These are phyloP conservation scores for Fonsecaea pugnacius DNA, from an alignment of 2,329 filamentous ascomycete genomes.

Conservation along the genomic window DNA sequence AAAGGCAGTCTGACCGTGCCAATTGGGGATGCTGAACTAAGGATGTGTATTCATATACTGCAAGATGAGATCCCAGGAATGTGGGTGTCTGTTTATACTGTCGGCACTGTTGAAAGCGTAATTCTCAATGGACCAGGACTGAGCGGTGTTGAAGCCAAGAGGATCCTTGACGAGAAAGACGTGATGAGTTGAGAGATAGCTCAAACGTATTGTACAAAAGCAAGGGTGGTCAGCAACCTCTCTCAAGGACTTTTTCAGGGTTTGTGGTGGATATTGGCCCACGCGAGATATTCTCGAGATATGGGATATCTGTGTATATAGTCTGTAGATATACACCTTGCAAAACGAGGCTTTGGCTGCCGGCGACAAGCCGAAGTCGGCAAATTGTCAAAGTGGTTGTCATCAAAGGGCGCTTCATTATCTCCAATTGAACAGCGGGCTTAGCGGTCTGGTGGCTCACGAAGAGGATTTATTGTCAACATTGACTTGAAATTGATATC, in stretches of 20 bases:
- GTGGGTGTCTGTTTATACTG: constrained; percentile 54
- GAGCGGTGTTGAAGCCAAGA: constrained; percentile 33
- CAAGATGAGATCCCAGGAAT: constrained; percentile 53
- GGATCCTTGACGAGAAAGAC: constrained; percentile 16
- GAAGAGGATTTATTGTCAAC: no score
- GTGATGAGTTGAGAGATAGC: not conserved
- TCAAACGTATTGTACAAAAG: not conserved
- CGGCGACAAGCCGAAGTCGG: not conserved
- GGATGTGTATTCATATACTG: constrained; percentile 54
- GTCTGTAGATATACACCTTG: not conserved
- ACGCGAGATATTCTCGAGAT: not conserved
- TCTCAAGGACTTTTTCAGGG: not conserved
- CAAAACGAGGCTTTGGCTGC: not conserved
- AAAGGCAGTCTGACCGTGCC: constrained; percentile 66
- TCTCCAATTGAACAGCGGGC: not conserved
- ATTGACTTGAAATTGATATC: no score
- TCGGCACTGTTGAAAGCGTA: constrained; percentile 33
- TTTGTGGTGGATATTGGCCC: not conserved
- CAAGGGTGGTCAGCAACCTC: not conserved
- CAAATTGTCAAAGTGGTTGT: not conserved
- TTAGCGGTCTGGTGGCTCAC: not conserved
- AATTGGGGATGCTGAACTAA: constrained; percentile 55
- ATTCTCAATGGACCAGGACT: constrained; percentile 33
- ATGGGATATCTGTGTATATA: no score
- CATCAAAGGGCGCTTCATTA: not conserved